Percentiles rank a stretch among this genome's conserved stretches.
phyloP scores from a whole-genome alignment of 2,329 filamentous ascomycete species.

The Emmonsiellopsis sp. region DNA sequence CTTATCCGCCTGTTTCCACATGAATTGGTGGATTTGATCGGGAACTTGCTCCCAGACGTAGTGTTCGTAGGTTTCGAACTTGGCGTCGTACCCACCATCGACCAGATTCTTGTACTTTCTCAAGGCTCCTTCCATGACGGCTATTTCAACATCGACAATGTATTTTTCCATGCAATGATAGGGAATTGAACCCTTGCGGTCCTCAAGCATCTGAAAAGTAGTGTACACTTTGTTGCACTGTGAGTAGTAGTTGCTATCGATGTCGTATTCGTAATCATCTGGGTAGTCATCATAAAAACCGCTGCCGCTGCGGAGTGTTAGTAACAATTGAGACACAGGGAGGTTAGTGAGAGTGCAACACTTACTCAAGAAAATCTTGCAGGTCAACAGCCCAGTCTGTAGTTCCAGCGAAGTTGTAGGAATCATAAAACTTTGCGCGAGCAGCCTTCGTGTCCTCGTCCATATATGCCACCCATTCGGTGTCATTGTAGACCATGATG shows the following conservation, averaged over 20 bases:
- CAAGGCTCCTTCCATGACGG: not conserved
- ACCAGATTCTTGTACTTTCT: not conserved
- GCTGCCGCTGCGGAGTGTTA: not conserved
- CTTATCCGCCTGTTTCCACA: not conserved
- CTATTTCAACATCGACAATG: not conserved
- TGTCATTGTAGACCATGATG: slow-evolving; percentile 4
- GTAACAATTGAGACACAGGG: no score
- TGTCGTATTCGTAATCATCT: not conserved
- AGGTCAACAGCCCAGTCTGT: slow-evolving; percentile 23
- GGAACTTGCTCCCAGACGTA: not conserved
- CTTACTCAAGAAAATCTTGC: not conserved
- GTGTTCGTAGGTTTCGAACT: slow-evolving; percentile 1
- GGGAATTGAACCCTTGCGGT: not conserved
- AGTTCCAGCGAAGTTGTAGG: slow-evolving; percentile 15
- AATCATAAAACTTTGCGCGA: slow-evolving; percentile 10
- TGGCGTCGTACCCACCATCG: not conserved
- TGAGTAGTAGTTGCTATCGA: not conserved
- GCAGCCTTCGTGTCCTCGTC: slow-evolving; percentile 10
- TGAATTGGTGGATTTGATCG: not conserved
- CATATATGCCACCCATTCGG: slow-evolving; percentile 11
- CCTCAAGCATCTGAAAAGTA: not conserved
- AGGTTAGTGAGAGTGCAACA: not conserved
- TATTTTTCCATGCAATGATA: not conserved
- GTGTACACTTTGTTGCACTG: not conserved
- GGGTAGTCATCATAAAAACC: not conserved